Conservation (phyloP, 2,329 filamentous ascomycete species). For the Sporothrix protearum region DNA sequence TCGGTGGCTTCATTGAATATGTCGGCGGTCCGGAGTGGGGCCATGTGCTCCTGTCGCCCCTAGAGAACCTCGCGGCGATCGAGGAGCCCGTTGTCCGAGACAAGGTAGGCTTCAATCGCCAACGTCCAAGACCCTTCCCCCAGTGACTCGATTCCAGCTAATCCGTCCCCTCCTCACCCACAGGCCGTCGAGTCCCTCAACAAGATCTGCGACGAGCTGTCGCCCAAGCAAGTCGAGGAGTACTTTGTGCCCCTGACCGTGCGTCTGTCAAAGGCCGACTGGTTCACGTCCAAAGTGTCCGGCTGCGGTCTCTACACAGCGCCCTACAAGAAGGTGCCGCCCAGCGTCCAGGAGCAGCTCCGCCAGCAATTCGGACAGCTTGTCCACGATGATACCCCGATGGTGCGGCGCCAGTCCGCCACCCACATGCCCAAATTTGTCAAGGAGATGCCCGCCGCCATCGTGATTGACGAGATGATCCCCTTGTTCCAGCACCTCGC, state of each 20-base stretch:
- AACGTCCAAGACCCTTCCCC: background rate
- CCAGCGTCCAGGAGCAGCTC: slow-evolving; percentile 83
- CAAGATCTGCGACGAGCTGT: slow-evolving; percentile 95
- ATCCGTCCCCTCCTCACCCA: background rate
- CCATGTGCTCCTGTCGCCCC: slow-evolving; percentile 91
- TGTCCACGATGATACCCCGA: slow-evolving; percentile 97
- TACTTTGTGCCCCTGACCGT: slow-evolving; percentile 95
- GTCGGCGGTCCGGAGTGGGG: slow-evolving; percentile 91
- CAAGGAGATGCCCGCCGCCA: slow-evolving; percentile 86
- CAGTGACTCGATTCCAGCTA: slow-evolving; percentile 13
- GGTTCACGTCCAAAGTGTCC: slow-evolving; percentile 99
- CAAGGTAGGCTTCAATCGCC: slow-evolving; percentile 62
- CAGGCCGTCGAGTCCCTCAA: slow-evolving; percentile 98
- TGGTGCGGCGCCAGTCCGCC: slow-evolving; percentile 95
- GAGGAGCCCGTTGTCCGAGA: slow-evolving; percentile 96
- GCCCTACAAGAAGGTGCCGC: slow-evolving; percentile 87
- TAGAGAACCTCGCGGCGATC: slow-evolving; percentile 97
- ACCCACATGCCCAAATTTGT: slow-evolving; percentile 97
- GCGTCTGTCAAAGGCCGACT: slow-evolving; percentile 97
- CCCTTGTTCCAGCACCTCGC: slow-evolving; percentile 96
- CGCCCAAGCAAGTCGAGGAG: slow-evolving; percentile 88
- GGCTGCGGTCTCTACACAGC: slow-evolving; percentile 92
- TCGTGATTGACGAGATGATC: slow-evolving; percentile 98
- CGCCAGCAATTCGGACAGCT: slow-evolving; percentile 88
- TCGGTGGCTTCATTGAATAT: slow-evolving; percentile 95